phyloP scores from a whole-genome alignment of 192 early-diverging fungal species.

The Piromyces finnis region DNA sequence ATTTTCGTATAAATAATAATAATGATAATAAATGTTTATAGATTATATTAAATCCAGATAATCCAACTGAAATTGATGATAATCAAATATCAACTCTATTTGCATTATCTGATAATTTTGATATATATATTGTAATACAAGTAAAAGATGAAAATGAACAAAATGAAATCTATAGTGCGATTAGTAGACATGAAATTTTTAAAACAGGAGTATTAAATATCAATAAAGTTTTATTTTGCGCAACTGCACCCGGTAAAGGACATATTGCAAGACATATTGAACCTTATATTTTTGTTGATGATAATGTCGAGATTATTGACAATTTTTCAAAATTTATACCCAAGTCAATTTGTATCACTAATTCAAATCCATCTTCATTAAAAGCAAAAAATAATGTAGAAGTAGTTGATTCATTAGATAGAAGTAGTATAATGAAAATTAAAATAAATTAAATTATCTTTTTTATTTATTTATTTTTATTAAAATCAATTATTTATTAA shows the following conservation, averaged over 20 bases:
- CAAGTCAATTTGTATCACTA: not conserved
- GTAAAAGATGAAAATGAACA: not conserved
- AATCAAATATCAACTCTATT: not conserved
- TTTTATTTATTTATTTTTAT: too few relatives aligned
- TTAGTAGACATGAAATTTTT: not conserved
- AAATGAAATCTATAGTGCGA: not conserved
- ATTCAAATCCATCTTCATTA: not conserved
- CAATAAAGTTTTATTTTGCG: not conserved
- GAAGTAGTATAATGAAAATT: not conserved
- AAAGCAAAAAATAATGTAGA: not conserved
- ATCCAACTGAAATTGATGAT: not conserved
- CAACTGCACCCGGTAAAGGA: not conserved
- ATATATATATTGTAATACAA: not conserved
- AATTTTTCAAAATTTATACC: not conserved
- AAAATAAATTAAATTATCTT: not conserved
- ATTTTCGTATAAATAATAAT: too few relatives aligned
- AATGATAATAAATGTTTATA: too few relatives aligned
- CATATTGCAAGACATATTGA: not conserved
- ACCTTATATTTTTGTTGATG: not conserved
- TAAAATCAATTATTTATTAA: too few relatives aligned
- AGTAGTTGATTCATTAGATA: not conserved
- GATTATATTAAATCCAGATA: not conserved
- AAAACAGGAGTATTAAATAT: not conserved
- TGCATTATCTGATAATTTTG: not conserved
- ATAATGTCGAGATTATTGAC: not conserved